Evolutionary conservation across 2,329 filamentous ascomycete genomes (phyloP), one percentile per base, ranked within the genome.

Genomic region (Blastomyces emzantsi): DNA sequence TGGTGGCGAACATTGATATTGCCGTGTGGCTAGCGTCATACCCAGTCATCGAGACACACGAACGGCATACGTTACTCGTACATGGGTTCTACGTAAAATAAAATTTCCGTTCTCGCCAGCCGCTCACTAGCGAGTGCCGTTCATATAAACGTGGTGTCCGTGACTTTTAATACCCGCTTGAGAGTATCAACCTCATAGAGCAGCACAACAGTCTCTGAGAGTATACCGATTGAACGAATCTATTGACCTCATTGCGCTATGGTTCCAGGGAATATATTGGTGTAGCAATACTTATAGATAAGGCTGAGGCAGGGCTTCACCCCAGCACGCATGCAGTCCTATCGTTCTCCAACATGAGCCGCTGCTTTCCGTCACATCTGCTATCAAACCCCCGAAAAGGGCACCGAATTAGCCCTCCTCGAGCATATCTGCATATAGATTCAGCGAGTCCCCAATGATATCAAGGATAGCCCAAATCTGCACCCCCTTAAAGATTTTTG

Each of bases 391-490:
- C 22, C 13, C 6, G 13, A 36, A 15, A 51, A 51, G 15, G 3
- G 25, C 2, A 19, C 28, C 9, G 13, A 25, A 49, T 51, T 43
- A 60, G 19, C 70, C 71, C 8, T 73, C 69, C 58, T 75, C 73
- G 17, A 71, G 62, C 67, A 77, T 77, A 65, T 77, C 73, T 2
- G 75, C 76, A 64, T 77, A 77, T 13, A 77, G 68, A 62, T 76
- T 74, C 41, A 77, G 64, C 45, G 74, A 71, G 57, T 67, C 74
- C 0, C 76, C 76, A 63, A 78, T 78, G 6, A 77, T 69, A 66
- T 78, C 76, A 8, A 78, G 75, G 63, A 78, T 76, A 3, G 75
- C 75, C 76, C 76, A 78, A 17, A 74, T 77, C 62, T 77, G 75
- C 25, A 73, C 72, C 5, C 76, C 76, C 62, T 72, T 74, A 65